Evolutionary conservation across 2,329 filamentous ascomycete genomes (phyloP), one percentile per base, ranked within the genome.

Genomic region (Colletotrichum orchidophilum): DNA sequence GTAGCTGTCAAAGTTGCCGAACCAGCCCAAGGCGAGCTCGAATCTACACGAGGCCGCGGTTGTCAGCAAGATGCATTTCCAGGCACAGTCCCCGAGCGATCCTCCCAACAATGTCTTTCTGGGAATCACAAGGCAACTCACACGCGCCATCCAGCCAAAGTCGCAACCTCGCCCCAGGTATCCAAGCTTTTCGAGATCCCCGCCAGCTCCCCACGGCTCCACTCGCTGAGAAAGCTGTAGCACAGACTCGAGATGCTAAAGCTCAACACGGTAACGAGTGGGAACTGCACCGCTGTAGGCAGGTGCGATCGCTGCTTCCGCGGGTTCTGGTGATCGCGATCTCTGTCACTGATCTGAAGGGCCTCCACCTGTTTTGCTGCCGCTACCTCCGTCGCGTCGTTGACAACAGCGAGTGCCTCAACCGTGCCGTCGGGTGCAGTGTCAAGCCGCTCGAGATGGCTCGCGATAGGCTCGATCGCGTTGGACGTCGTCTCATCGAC

Each of bases 11-110:
- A 93, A 93, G 73, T 91, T 87, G 53, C 90, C 85, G 75, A 88
- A 88, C 94, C 94, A 97, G 57, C 89, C 92, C 57, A 95, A 78
- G 27, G 85, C 89, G 63, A 97, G 85, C 79, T 95, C 91, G 57
- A 90, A 80, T 79, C 88, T 93, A 87, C 84, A 94, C 91, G 57
- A 90, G 79, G 78, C 88, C 93, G 87, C 83, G 85, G 88, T 42
- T 9, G 63, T 74, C 31, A 74, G 72, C 27, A 71, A 49, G 26
- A n/a, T 18, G 26, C 35, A 15, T 35, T 35, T 49, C 7, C 6
- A 4, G 50, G 4, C 21, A 9, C 15, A 15, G 39, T 15, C 7
- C 27, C 26, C 60, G 59, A 39, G n/a, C 29, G 24, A 15, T 46
- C 12, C 18, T 27, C 33, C n/a, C 27, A 13, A 50, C 8, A n/a